phyloP scores from a whole-genome alignment of 306 rosid species.

The Vigna unguiculata region DNA sequence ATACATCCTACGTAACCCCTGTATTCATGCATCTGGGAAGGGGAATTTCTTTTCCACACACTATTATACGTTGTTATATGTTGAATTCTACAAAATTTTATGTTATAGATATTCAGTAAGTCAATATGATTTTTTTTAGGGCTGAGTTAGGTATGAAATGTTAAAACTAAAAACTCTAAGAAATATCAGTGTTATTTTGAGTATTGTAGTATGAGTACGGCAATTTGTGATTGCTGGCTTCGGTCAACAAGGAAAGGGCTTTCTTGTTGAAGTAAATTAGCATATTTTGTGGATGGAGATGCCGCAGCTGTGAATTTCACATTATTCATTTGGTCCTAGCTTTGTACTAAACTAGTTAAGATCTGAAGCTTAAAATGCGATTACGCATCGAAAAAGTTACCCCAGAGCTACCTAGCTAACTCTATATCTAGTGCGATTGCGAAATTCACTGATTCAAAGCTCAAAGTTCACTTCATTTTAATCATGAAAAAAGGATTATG shows the following conservation, averaged over 20 bases:
- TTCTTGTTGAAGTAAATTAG: slow-evolving; percentile 48
- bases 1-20: neutral
- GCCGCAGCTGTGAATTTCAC: slow-evolving; percentile 29
- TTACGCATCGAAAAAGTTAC: slow-evolving; percentile 63
- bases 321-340: slow-evolving; percentile 49
- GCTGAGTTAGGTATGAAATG: no score
- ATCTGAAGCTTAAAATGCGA: slow-evolving; percentile 56
- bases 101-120: no score
- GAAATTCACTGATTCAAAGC: slow-evolving; percentile 28
- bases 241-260: slow-evolving; percentile 49
- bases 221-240: neutral
- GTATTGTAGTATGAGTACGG: neutral
- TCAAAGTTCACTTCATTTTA: neutral
- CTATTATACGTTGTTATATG: neutral
- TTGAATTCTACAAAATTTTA: no score
- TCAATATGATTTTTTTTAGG: no score
- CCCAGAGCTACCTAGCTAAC: slow-evolving; percentile 30
- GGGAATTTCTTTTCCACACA: neutral
- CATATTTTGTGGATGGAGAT: slow-evolving; percentile 41
- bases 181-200: no score
- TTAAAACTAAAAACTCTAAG: no score
- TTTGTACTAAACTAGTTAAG: slow-evolving; percentile 46
- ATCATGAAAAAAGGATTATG: slow-evolving; percentile 30
- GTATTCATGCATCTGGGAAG: neutral
- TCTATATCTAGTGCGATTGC: slow-evolving; percentile 50